Evolutionary conservation across 371 early-diverging fungal genomes (phyloP), one percentile per base, ranked within the genome.

Genomic region (Lichtheimia ramosa): DNA sequence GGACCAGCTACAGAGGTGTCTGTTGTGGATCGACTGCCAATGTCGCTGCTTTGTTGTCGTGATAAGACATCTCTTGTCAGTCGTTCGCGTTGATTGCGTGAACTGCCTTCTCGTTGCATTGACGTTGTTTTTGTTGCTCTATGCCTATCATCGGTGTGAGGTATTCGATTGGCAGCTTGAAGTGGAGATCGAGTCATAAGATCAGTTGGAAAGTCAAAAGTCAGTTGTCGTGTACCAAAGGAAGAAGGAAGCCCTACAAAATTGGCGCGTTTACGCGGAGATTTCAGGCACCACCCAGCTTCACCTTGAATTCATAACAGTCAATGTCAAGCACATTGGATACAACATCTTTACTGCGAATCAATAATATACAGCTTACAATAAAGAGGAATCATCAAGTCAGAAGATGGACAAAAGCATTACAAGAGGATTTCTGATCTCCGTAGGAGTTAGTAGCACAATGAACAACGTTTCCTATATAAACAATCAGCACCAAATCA

Each of bases 21-120:
- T 24, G 2, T 14, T 16, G 21, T 27, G 28, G 12, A 34, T 14
- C n/a, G 27, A 27, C 23, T n/a, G 61, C 2, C 48, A 16, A 24
- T 40, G 27, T 42, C 43, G n/a, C 12, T 13, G 1, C 14, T 34
- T n/a, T 27, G 3, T 27, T 62, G 51, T 21, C 40, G 43, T 27
- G 41, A 21, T 12, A 50, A 39, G 14, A 63, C 63, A 12, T 64
- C 59, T 50, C 54, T 34, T 25, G 56, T 42, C 10, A 64, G 42
- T 43, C 65, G 65, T 43, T 64, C 60, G 3, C 60, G 59, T 52
- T 64, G 60, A 43, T 4, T 20, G 6, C 54, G 16, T 53, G 20
- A 40, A 13, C 16, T 43, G 24, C 41, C 46, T 0, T 46, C 46
- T 46, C 21, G n/a, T 18, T 46, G n/a, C 21, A 46, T 46, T 46